Base-by-base conservation (phyloP, 2,329 filamentous ascomycete genomes). In the Huntiella savannae region DNA sequence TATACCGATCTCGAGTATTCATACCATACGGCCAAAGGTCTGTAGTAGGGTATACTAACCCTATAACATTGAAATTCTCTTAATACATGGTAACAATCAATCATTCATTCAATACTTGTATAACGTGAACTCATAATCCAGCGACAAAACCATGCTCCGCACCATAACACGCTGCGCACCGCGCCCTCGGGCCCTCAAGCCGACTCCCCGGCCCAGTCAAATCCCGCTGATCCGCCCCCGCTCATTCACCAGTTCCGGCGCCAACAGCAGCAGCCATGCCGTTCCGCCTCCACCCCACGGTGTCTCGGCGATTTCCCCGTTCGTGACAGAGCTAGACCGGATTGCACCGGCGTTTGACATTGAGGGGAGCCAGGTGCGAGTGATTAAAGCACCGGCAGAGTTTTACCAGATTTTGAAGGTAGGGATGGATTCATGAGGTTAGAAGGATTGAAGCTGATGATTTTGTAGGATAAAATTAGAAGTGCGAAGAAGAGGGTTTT, bases 381-480 rank as follows among this genome's bases (percentile, higher is more conserved):
- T 98, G 15, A 62, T 98, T 10, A 72, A 77, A 54, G 80, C 81
- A 2, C 91, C 91, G 0, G 63, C 73, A n/a, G 82, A 88, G 45
- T 98, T 98, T 59, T 98, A 95, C 62, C 77, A 82, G 54, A 84
- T 80, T 5, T 66, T 98, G 49, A 95, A 95, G 76, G 84, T 86
- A 52, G n/a, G 49, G 45, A 40, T 50, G 48, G 16, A 35, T 15
- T 11, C 12, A 17, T 19, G 5, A 13, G 22, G 39, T n/a, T 36
- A 13, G 17, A 13, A 19, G 33, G 12, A 34, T 3, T 34, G 15
- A n/a, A 44, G 22, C 13, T 36, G 42, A n/a, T 8, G 4, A n/a
- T 10, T 7, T 42, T 10, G 16, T 50, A 87, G 81, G 64, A 72
- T 52, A 93, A 87, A 64, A 95, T 98, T 57, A 73, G 73, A 45